A percentile compares a stretch with the other conserved stretches of the same genome.
Evolutionary conservation across 345 rosid species (phyloP).

Genomic region (Eucalyptus curtisii): DNA sequence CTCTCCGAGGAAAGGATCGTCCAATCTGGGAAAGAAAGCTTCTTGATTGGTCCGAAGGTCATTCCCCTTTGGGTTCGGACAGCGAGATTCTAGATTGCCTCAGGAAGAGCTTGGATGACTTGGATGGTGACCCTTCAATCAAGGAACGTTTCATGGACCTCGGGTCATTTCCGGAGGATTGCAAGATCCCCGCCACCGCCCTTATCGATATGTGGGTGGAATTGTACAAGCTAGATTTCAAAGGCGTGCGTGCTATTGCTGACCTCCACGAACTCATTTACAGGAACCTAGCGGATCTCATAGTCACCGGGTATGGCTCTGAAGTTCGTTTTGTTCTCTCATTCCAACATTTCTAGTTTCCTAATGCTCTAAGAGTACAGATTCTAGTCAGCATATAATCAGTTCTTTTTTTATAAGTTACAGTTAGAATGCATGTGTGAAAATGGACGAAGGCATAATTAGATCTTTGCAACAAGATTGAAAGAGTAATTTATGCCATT

Average conservation of each 20-base stretch:
- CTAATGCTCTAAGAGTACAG: no score
- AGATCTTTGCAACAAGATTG: no score
- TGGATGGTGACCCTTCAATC: background rate
- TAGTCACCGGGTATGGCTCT: slow-evolving; percentile 17
- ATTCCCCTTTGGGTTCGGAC: slow-evolving; percentile 2
- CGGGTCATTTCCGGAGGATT: slow-evolving; percentile 48
- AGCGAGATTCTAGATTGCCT: slow-evolving; percentile 21
- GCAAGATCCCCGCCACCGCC: slow-evolving; percentile 25
- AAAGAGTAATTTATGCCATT: rapidly evolving
- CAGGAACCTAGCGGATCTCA: slow-evolving; percentile 15
- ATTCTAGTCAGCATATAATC: no score
- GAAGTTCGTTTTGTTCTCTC: background rate
- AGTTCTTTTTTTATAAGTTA: no score
- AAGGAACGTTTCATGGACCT: slow-evolving; percentile 48
- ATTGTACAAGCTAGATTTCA: slow-evolving; percentile 13
- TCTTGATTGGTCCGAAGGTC: slow-evolving; percentile 8
- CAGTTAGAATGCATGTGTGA: no score
- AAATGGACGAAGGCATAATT: no score
- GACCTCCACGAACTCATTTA: slow-evolving; percentile 24
- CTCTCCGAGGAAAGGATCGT: background rate
- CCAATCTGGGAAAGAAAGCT: background rate
- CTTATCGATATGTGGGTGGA: slow-evolving; percentile 49
- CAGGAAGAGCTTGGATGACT: slow-evolving; percentile 25
- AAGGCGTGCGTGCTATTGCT: slow-evolving; percentile 4
- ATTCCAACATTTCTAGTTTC: no score